phyloP scores from a whole-genome alignment of 441 rosid species.

The Aquilaria agallochum region DNA sequence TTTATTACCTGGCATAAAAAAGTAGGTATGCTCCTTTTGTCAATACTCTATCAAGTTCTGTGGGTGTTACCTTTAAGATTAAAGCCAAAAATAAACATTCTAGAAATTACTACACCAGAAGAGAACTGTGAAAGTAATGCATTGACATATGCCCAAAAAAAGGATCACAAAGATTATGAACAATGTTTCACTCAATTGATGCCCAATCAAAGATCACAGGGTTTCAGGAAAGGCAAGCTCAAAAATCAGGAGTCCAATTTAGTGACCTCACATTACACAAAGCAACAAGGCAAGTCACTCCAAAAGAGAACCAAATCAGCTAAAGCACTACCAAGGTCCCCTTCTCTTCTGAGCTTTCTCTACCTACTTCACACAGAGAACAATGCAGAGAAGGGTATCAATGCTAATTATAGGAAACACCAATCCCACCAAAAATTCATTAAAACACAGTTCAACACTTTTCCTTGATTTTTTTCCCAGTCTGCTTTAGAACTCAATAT shows the following conservation, averaged over 20 bases:
- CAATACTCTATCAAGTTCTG: conserved; percentile 69
- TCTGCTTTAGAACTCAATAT: no score
- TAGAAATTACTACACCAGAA: neutral
- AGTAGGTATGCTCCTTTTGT: conserved; percentile 84
- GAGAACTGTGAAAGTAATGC: neutral
- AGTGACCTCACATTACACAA: conserved; percentile 4
- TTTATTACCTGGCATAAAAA: conserved; percentile 77
- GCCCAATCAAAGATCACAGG: neutral
- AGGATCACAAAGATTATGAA: no score
- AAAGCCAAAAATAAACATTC: conserved; percentile 4
- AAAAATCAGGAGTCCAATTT: conserved; percentile 4
- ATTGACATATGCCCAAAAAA: no score
- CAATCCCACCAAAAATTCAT: no score
- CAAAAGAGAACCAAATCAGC: no score
- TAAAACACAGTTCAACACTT: no score
- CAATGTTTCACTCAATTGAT: neutral
- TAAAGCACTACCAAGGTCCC: no score
- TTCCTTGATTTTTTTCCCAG: no score
- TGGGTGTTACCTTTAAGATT: conserved; percentile 56
- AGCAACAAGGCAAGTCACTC: neutral
- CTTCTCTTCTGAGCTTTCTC: no score
- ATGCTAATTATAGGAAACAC: no score
- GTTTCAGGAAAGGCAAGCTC: conserved; percentile 6
- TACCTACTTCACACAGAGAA: no score
- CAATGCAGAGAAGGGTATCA: no score